phyloP scores from a whole-genome alignment of 371 early-diverging fungal genomes.

The Coelomomyces lativittatus region DNA sequence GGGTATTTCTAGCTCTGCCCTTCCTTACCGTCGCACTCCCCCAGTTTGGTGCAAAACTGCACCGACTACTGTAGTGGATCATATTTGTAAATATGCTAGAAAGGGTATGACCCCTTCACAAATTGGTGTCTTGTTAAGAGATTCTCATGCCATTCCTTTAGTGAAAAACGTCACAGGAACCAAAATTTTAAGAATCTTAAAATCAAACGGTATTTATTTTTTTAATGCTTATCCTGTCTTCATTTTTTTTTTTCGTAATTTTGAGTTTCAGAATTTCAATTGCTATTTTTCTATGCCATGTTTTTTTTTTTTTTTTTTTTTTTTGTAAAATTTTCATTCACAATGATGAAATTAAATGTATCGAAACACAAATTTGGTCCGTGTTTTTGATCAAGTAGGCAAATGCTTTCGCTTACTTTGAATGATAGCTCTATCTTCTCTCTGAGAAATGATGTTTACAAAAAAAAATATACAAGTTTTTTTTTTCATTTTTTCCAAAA shows the following conservation, averaged over 20 bases:
- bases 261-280: neutral
- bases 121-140: conserved; percentile 97
- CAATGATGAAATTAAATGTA: neutral
- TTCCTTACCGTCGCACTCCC: conserved; percentile 96
- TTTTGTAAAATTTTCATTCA: neutral
- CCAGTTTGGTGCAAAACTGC: conserved; percentile 94
- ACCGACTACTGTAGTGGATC: conserved; percentile 87
- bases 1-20: conserved; percentile 96
- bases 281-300: neutral
- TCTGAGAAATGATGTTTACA: too few relatives aligned
- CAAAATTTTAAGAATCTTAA: conserved; percentile 86
- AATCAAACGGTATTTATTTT: conserved; percentile 45
- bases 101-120: conserved; percentile 97
- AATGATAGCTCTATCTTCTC: too few relatives aligned
- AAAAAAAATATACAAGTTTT: neutral
- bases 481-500: neutral
- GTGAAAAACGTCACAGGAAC: conserved; percentile 87
- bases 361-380: conserved; percentile 4
- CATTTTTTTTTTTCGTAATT: neutral
- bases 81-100: conserved; percentile 97
- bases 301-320: neutral
- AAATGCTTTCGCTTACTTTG: too few relatives aligned
- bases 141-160: conserved; percentile 94
- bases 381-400: conserved; percentile 2
- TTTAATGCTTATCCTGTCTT: neutral